Percentiles rank a stretch among this genome's conserved stretches.
phyloP scores from a whole-genome alignment of 1,284 basidiomycete species.

The Apiotrichum veenhuisii region DNA sequence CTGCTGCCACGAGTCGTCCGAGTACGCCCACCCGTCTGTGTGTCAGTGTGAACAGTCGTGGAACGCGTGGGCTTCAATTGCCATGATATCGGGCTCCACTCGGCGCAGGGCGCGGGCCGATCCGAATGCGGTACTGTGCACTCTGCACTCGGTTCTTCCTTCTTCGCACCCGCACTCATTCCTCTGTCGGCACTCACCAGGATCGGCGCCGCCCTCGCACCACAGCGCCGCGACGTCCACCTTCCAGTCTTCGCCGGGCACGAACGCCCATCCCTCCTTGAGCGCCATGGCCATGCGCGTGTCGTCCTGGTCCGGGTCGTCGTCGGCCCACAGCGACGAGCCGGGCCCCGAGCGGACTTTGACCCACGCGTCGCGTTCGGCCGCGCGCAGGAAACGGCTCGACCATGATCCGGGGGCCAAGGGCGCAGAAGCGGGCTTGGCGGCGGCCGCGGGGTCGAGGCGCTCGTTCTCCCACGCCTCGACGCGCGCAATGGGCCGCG shows the following conservation, averaged over 20 bases:
- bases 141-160: too few species aligned
- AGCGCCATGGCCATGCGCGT: slow-evolving; percentile 36
- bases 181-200: slow-evolving; percentile 32
- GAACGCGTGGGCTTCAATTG: too few species aligned
- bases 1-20: slow-evolving; percentile 46
- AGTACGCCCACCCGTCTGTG: slow-evolving; percentile 47
- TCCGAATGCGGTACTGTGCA: too few species aligned
- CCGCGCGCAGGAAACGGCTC: slow-evolving; percentile 30
- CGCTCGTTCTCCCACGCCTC: slow-evolving; percentile 50
- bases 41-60: too few species aligned
- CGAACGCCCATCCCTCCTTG: slow-evolving; percentile 41
- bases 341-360: slow-evolving; percentile 18
- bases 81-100: too few species aligned
- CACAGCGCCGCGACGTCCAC: slow-evolving; percentile 45
- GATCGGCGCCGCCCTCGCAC: slow-evolving; percentile 39
- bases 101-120: too few species aligned
- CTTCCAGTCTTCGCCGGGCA: slow-evolving; percentile 47
- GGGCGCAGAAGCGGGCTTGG: slow-evolving; percentile 12
- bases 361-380: slow-evolving; percentile 45
- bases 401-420: slow-evolving; percentile 30
- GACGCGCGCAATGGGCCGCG: slow-evolving; percentile 31
- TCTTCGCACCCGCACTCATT: too few species aligned
- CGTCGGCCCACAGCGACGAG: slow-evolving; percentile 26
- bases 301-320: slow-evolving; percentile 21
- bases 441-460: slow-evolving; percentile 36